Percentiles rank a stretch among this genome's conserved stretches.
Conservation (phyloP, 2,329 filamentous ascomycete genomes). For the Chalaropsis thielavioides region DNA sequence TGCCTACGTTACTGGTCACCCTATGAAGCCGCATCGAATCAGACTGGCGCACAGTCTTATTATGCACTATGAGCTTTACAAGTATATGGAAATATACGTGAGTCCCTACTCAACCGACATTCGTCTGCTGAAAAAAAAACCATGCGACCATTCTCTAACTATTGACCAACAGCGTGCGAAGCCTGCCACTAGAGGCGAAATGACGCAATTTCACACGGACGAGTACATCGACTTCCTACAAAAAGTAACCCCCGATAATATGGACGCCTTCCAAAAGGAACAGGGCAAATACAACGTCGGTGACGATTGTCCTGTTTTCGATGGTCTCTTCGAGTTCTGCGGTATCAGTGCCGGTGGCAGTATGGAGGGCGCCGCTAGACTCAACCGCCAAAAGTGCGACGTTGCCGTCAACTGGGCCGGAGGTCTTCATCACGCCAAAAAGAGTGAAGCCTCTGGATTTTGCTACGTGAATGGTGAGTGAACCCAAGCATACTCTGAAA, state of each 20-base stretch:
- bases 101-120: slow-evolving; percentile 31
- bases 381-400: slow-evolving; percentile 83
- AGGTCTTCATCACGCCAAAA: slow-evolving; percentile 93
- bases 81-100: slow-evolving; percentile 92
- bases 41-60: slow-evolving; percentile 90
- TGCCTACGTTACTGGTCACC: slow-evolving; percentile 89
- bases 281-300: slow-evolving; percentile 90
- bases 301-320: slow-evolving; percentile 94
- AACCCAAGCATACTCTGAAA: slow-evolving; percentile 1
- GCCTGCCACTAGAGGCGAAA: slow-evolving; percentile 75
- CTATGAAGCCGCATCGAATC: slow-evolving; percentile 97
- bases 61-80: slow-evolving; percentile 88
- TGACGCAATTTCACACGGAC: slow-evolving; percentile 85
- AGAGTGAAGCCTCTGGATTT: slow-evolving; percentile 89
- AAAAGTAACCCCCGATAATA: slow-evolving; percentile 96
- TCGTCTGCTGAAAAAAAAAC: not conserved
- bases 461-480: slow-evolving; percentile 88
- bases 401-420: slow-evolving; percentile 98
- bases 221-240: slow-evolving; percentile 92
- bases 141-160: slow-evolving; percentile 9
- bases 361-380: slow-evolving; percentile 79
- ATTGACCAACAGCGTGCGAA: slow-evolving; percentile 51
- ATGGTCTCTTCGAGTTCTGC: slow-evolving; percentile 94
- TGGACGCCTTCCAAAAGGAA: slow-evolving; percentile 68
- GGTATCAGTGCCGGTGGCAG: slow-evolving; percentile 88